A percentile compares a stretch with the other conserved stretches of the same genome.
phyloP scores from a whole-genome alignment of 2,329 filamentous ascomycete species.

The Microthyrium microscopicum region DNA sequence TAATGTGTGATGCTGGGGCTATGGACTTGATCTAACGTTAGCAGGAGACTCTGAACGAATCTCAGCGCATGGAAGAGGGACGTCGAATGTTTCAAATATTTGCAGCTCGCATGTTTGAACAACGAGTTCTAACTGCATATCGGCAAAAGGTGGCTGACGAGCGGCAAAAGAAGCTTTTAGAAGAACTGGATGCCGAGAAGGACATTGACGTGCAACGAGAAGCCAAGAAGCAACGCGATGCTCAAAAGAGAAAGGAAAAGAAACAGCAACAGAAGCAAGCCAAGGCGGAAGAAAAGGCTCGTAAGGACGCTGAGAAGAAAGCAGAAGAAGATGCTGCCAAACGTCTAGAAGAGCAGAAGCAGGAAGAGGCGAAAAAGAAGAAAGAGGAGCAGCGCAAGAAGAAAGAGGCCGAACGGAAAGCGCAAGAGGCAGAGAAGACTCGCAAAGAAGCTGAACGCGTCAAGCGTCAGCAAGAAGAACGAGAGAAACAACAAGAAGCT shows the following conservation, averaged over 20 bases:
- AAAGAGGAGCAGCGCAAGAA: slow-evolving; percentile 85
- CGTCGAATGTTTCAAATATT: slow-evolving; percentile 99
- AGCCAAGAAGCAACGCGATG: slow-evolving; percentile 85
- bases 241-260: slow-evolving; percentile 90
- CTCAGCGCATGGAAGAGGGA: slow-evolving; percentile 97
- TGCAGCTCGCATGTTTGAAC: slow-evolving; percentile 97
- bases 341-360: slow-evolving; percentile 59
- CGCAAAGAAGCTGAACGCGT: slow-evolving; percentile 75
- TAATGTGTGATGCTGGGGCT: slow-evolving; percentile 28
- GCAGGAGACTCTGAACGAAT: slow-evolving; percentile 91
- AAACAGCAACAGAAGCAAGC: slow-evolving; percentile 75
- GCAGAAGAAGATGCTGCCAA: slow-evolving; percentile 66
- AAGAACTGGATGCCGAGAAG: slow-evolving; percentile 79
- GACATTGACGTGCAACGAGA: slow-evolving; percentile 62
- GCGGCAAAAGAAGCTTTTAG: slow-evolving; percentile 74
- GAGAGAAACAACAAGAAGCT: slow-evolving; percentile 67
- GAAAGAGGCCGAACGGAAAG: slow-evolving; percentile 77
- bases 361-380: slow-evolving; percentile 64
- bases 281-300: slow-evolving; percentile 79
- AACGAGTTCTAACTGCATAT: slow-evolving; percentile 90
- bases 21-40: slow-evolving; percentile 20
- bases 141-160: slow-evolving; percentile 91
- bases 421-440: slow-evolving; percentile 73
- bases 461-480: slow-evolving; percentile 64
- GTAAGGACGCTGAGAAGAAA: slow-evolving; percentile 73